Evolutionary conservation across 2,329 filamentous ascomycete species (phyloP), one percentile per base, ranked within the genome.

Genomic region (Colletotrichum somersetense): DNA sequence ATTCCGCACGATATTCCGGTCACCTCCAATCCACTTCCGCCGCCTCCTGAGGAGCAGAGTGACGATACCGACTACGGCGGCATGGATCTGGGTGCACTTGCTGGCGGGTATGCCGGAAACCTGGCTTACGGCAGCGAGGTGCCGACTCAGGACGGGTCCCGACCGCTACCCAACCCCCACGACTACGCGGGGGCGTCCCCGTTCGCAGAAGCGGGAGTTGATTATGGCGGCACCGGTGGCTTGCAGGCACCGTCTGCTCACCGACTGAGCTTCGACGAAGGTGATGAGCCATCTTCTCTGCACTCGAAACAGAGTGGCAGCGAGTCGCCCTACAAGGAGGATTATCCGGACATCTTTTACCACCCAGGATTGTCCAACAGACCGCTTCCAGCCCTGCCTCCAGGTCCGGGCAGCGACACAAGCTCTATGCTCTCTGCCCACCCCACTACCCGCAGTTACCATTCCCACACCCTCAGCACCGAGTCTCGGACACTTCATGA

Each of bases 281-380:
- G 94, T 2, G 96, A 98, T 76, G 96, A 98, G 80, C 87, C 86
- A 18, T 87, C 87, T 23, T 90, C 88, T 1, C 75, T 91, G 57
- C 81, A 89, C 79, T 86, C 88, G 10, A 88, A 83, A 68, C 86
- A 82, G 74, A 92, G 84, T 76, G 89, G 83, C 48, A 91, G 89
- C 75, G 91, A 93, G 48, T 93, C 91, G 38, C 91, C 91, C 1
- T 82, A 84, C 46, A 89, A 89, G 74, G 91, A 93, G 55, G 94
- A 95, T 67, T 93, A 94, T 73, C 93, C 93, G 23, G 96, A 97
- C 77, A 91, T 98, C 79, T 97, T 97, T 79, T 99, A 97, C 80
- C 95, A 98, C 77, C 95, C 95, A 23, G 94, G 94, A 50, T 90
- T 95, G 78, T 84, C 89, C 74, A 85, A 77, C 85, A 90, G 84